Conservation (phyloP, 2,329 filamentous ascomycete species). For the Sclerotinia borealis region DNA sequence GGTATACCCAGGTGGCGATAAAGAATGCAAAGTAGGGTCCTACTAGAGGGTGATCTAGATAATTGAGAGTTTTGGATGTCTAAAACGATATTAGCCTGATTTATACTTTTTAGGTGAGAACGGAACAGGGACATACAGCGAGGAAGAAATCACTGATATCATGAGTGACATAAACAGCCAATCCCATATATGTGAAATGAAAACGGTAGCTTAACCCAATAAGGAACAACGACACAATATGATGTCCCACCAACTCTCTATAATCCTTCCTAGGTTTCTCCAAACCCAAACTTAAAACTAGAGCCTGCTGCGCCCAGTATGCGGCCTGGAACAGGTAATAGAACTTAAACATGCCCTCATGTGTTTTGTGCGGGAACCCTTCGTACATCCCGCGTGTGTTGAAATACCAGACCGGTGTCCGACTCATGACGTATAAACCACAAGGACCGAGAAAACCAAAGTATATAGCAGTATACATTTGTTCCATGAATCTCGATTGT, state of each 20-base stretch:
- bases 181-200: slow-evolving; percentile 91
- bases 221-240: slow-evolving; percentile 78
- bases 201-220: slow-evolving; percentile 88
- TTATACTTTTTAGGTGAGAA: neutral
- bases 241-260: slow-evolving; percentile 84
- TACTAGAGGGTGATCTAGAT: slow-evolving; percentile 71
- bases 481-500: slow-evolving; percentile 90
- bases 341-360: slow-evolving; percentile 79
- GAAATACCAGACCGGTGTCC: slow-evolving; percentile 90
- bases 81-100: slow-evolving; percentile 32
- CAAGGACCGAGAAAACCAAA: slow-evolving; percentile 76
- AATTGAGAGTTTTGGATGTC: slow-evolving; percentile 90
- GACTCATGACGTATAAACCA: slow-evolving; percentile 84
- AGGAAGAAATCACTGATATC: slow-evolving; percentile 95
- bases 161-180: slow-evolving; percentile 89
- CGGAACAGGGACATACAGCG: slow-evolving; percentile 53
- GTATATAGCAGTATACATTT: slow-evolving; percentile 88
- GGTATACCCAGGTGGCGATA: slow-evolving; percentile 78
- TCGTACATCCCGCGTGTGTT: slow-evolving; percentile 89
- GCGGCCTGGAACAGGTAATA: slow-evolving; percentile 92
- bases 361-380: slow-evolving; percentile 74
- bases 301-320: slow-evolving; percentile 92
- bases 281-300: slow-evolving; percentile 80
- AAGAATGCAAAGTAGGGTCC: slow-evolving; percentile 80
- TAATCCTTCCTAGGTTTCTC: slow-evolving; percentile 95